Evolutionary conservation across 106 monocot species (phyloP).

Genomic region (Dendrobium chrysotoxum): DNA sequence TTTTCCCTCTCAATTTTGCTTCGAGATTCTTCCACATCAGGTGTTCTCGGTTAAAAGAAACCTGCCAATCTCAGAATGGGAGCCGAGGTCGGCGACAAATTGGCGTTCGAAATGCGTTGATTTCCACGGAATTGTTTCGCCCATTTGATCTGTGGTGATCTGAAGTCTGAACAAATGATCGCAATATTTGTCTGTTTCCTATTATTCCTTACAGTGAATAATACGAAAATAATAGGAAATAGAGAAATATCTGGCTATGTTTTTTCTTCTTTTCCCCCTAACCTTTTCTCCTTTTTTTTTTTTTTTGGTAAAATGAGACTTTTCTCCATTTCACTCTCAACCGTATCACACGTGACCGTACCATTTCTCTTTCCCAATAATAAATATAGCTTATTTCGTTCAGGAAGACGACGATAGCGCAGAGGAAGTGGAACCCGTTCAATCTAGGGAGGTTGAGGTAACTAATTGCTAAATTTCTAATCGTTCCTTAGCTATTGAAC

Average conservation of each 20-base stretch:
- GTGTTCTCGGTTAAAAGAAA: neutral
- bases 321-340: neutral
- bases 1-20: neutral
- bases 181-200: neutral
- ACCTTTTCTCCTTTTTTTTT: neutral
- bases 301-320: no score
- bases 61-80: neutral
- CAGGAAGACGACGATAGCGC: conserved; percentile 50
- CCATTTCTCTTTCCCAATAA: neutral
- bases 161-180: neutral
- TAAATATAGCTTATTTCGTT: neutral
- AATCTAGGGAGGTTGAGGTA: conserved; percentile 67
- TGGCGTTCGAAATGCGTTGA: neutral
- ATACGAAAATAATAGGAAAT: neutral
- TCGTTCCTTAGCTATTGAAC: neutral
- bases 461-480: neutral
- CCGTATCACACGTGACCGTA: neutral
- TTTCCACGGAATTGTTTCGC: neutral
- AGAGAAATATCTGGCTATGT: conserved; percentile 3
- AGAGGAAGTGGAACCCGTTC: conserved; percentile 49
- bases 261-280: neutral
- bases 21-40: neutral
- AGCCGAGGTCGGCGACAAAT: neutral
- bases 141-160: neutral
- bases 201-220: neutral